Base-by-base conservation (phyloP, 1,284 basidiomycete species). In the Jaminaea rosea region DNA sequence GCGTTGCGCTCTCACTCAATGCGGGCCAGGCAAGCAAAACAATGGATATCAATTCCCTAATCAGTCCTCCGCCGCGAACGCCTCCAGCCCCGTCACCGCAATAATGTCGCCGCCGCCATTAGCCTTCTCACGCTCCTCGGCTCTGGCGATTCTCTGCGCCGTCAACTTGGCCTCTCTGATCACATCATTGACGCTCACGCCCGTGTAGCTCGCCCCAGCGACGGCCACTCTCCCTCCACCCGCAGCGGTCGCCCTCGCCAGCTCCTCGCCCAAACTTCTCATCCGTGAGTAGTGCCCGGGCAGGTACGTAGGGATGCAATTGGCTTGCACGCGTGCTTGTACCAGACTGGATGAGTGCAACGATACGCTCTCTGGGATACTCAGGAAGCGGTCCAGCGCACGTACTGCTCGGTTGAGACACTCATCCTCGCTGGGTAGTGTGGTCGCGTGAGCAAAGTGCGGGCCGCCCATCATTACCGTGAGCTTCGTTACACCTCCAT, bases 391-490 rank as follows among this genome's bases (percentile, higher is more conserved):
- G 0, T 57, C 52, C 4, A 71, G 54, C 11, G 69, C 61, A 7
- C 53, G 52, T 26, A 71, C 31, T 2, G 68, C 65, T 0, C 62
- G 50, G 34, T 55, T 49, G 28, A 65, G 28, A 26, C 19, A 50
- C 15, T 67, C 58, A 6, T 55, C 37, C 6, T 61, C 53, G 10
- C 37, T 47, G 0, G 80, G 47, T 85, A 80, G 46, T 84, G 77
- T 15, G 72, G 69, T 10, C 80, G 73, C 11, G 83, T 8, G 27
- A 26, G 44, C 41, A 19, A 41, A 75, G 3, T 77, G 74, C 2
- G 78, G 68, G n/a, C 91, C 91, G 11, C 92, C 91, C 32, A 91
- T 77, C 88, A 98, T 94, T 47, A 91, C 81, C 0, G 92, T 92
- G 56, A 94, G 73, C 72, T 94, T 94, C 27, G 36, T 28, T 41